Evolutionary conservation across 768 basidiomycete species (phyloP).

Genomic region (Trametes sanguinea): DNA sequence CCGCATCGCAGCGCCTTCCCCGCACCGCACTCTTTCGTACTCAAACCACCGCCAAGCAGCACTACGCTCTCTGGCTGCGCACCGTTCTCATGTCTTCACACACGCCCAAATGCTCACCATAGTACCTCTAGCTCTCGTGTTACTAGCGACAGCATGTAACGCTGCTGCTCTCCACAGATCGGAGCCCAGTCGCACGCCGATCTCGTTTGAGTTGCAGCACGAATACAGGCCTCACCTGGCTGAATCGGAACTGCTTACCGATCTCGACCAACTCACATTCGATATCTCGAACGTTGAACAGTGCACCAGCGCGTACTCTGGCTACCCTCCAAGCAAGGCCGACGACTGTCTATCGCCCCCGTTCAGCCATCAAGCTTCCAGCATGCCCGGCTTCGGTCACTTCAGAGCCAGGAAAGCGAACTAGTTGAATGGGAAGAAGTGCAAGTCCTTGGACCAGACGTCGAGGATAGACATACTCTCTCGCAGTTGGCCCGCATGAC

Average conservation of each 20-base stretch:
- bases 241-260: neutral
- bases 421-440: constrained; percentile 67
- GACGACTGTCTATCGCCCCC: constrained; percentile 63
- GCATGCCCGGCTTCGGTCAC: constrained; percentile 53
- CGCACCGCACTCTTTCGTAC: neutral
- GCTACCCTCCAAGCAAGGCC: constrained; percentile 47
- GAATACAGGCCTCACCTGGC: constrained; percentile 6
- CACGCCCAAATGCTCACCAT: constrained; percentile 11
- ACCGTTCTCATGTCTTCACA: constrained; percentile 6
- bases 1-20: neutral
- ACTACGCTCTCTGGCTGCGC: neutral
- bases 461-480: constrained; percentile 78
- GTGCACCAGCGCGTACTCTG: constrained; percentile 2
- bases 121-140: neutral
- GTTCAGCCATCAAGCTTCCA: constrained; percentile 52
- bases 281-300: constrained; percentile 4
- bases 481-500: constrained; percentile 83
- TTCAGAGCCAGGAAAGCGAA: constrained; percentile 50
- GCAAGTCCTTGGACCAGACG: constrained; percentile 71
- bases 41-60: neutral
- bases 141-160: neutral
- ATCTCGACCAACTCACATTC: constrained; percentile 10
- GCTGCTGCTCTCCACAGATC: neutral
- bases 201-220: constrained; percentile 17
- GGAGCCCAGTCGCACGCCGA: neutral